These are phyloP conservation scores for Fusarium sp. DNA, from an alignment of 2,329 filamentous ascomycete species.

Conservation along the genomic window DNA sequence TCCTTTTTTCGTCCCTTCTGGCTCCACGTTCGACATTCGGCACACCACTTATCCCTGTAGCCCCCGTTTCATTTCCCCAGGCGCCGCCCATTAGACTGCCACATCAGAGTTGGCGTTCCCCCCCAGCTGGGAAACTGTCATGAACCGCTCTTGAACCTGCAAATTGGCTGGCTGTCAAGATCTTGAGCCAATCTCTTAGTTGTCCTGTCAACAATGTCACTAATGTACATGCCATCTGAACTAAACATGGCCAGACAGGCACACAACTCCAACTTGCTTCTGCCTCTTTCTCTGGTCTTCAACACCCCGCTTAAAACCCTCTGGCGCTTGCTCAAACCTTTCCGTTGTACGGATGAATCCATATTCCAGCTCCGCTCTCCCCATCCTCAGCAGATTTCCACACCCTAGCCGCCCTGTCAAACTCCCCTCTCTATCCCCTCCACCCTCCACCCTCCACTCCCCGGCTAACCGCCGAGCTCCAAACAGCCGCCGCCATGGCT, in stretches of 20 bases:
- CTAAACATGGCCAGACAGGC: background rate
- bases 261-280: background rate
- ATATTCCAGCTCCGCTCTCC: constrained; percentile 11
- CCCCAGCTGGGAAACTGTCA: constrained; percentile 10
- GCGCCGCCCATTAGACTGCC: constrained; percentile 25
- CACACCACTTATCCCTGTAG: constrained; percentile 40
- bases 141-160: constrained; percentile 29
- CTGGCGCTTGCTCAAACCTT: constrained; percentile 42
- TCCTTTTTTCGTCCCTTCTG: constrained; percentile 17
- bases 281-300: background rate
- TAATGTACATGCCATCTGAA: constrained; percentile 1
- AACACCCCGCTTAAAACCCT: constrained; percentile 3
- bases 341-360: constrained; percentile 21
- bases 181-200: constrained; percentile 7
- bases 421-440: background rate
- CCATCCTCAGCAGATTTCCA: constrained; percentile 8
- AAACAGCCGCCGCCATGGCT: constrained; percentile 55
- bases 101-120: background rate
- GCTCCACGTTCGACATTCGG: background rate
- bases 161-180: constrained; percentile 41
- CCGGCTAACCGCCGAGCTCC: constrained; percentile 43
- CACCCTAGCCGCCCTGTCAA: constrained; percentile 37
- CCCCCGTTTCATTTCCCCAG: constrained; percentile 43
- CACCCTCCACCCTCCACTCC: background rate
- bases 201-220: background rate